These are phyloP conservation scores for Stagonosporopsis cucurbitacearum DNA, from an alignment of 2,329 filamentous ascomycete species.

Conservation along the genomic window DNA sequence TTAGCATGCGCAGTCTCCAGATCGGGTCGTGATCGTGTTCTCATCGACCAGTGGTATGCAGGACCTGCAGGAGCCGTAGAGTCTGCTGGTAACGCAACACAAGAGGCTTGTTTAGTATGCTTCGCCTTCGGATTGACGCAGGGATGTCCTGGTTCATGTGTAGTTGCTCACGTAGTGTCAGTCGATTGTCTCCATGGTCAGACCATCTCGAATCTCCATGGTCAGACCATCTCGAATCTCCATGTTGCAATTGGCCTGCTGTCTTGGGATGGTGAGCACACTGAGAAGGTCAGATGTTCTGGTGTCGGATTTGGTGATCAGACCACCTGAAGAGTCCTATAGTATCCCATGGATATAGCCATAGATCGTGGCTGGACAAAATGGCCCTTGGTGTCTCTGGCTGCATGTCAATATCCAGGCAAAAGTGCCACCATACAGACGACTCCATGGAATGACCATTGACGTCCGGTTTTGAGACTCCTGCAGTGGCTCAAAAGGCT, in stretches of 20 bases:
- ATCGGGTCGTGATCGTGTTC: not conserved
- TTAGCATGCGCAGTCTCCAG: not conserved
- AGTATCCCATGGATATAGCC: not conserved
- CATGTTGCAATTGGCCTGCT: not conserved
- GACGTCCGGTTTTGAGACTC: not conserved
- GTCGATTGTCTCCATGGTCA: not conserved
- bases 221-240: not conserved
- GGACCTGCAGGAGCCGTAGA: slow-evolving; percentile 7
- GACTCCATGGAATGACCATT: not conserved
- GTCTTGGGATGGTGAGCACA: not conserved
- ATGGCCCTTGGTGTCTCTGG: not conserved
- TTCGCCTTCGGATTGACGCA: slow-evolving; percentile 5
- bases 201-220: not conserved
- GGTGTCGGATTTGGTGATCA: no score
- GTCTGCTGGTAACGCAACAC: not conserved
- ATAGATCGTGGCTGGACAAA: not conserved
- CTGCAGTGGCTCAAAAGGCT: not conserved
- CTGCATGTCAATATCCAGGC: not conserved
- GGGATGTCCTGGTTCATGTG: not conserved
- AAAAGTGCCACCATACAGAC: not conserved
- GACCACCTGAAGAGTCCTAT: not conserved
- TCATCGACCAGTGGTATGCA: not conserved
- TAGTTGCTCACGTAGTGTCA: not conserved
- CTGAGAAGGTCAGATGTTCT: not conserved
- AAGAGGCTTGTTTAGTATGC: slow-evolving; percentile 1